These are phyloP conservation scores for Boletus edulis DNA, from an alignment of 768 basidiomycete species.

Conservation along the genomic window DNA sequence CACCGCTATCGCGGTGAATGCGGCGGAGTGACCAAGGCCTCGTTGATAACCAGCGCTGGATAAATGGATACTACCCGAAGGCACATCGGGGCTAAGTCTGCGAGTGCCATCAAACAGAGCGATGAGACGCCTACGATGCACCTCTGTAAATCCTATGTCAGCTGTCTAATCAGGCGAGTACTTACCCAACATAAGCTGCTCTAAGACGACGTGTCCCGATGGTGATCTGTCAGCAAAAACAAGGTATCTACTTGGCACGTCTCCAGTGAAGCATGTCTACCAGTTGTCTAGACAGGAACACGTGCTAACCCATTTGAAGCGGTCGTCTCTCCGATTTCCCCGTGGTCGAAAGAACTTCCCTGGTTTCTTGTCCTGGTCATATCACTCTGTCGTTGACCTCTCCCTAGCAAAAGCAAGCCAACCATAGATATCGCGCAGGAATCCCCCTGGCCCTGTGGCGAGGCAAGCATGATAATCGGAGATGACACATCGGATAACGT, in stretches of 20 bases:
- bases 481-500: background rate
- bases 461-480: background rate
- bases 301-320: conserved; percentile 1
- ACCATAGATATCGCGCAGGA: background rate
- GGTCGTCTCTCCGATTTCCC: background rate
- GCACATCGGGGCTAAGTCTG: background rate
- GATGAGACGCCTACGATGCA: background rate
- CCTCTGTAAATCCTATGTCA: too few species aligned
- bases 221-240: too few species aligned
- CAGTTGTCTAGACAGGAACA: conserved; percentile 6
- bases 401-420: conserved; percentile 1
- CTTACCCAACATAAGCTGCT: too few species aligned
- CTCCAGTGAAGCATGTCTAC: background rate
- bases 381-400: background rate
- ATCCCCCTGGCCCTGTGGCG: background rate
- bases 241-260: background rate
- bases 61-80: background rate
- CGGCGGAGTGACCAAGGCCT: background rate
- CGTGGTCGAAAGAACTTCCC: background rate
- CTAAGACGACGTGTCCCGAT: background rate
- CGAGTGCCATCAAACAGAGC: background rate
- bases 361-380: background rate
- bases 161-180: too few species aligned
- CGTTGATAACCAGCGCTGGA: conserved; percentile 3
- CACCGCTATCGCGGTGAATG: background rate